Evolutionary conservation across 192 early-diverging fungal species (phyloP).

Genomic region (Coemansia sp.): DNA sequence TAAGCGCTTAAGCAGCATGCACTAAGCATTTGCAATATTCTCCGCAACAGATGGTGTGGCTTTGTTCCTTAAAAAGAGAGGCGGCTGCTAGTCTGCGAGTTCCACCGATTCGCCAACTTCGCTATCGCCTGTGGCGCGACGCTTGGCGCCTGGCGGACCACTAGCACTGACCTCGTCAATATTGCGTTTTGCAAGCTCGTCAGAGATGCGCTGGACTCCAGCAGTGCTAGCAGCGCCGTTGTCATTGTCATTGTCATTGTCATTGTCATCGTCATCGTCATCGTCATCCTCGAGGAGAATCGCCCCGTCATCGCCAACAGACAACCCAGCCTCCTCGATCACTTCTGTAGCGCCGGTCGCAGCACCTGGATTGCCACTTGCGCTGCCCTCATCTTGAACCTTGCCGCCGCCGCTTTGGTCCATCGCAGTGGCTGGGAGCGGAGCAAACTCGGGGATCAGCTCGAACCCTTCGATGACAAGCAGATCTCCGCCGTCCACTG

Average conservation of each 20-base stretch:
- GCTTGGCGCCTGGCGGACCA: constrained; percentile 4
- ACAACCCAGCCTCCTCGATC: background rate
- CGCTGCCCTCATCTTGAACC: background rate
- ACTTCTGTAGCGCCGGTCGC: background rate
- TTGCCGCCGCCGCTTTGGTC: background rate
- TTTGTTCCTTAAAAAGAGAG: background rate
- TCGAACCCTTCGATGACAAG: constrained; percentile 39
- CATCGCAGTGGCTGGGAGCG: constrained; percentile 7
- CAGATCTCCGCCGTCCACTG: background rate
- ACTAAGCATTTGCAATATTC: too few species aligned
- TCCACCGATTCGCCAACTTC: background rate
- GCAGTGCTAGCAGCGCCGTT: background rate
- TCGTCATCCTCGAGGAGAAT: constrained; percentile 10
- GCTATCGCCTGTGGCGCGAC: constrained; percentile 22
- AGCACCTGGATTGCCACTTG: background rate
- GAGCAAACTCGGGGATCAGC: constrained; percentile 29
- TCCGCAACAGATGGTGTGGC: too few species aligned
- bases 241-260: too few species aligned
- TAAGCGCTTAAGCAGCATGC: too few species aligned
- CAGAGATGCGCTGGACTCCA: constrained; percentile 12
- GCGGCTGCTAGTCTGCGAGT: background rate
- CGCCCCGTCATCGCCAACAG: constrained; percentile 18
- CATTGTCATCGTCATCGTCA: too few species aligned
- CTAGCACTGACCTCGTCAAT: constrained; percentile 1
- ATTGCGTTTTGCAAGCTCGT: constrained; percentile 33